Conservation (phyloP, 495 filamentous ascomycete genomes). For the Talaromyces stipitatus region DNA sequence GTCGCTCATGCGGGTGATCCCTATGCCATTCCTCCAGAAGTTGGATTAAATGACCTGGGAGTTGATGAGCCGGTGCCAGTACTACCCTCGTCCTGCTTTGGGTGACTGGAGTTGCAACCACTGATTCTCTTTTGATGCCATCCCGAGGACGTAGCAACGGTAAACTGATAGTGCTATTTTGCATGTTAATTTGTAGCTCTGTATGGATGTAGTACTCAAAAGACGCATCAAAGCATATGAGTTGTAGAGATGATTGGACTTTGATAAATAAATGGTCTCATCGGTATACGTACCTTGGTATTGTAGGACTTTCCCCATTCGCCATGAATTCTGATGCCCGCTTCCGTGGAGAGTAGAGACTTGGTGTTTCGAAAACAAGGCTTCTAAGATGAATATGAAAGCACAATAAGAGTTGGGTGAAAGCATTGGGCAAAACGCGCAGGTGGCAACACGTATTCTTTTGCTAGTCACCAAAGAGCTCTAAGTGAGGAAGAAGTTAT, state of each 20-base stretch:
- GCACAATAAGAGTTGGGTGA: too few species aligned
- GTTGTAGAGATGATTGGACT: too few species aligned
- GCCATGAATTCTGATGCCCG: too few species aligned
- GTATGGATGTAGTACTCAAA: too few species aligned
- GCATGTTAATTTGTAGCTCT: too few species aligned
- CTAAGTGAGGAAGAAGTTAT: not conserved
- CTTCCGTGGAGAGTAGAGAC: too few species aligned
- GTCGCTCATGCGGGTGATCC: not conserved
- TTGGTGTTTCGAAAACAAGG: too few species aligned
- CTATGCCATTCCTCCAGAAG: constrained; percentile 1
- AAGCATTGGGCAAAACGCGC: not conserved
- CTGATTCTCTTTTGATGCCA: not conserved
- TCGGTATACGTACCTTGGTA: too few species aligned
- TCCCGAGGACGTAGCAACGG: not conserved
- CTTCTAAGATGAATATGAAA: too few species aligned
- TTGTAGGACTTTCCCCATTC: too few species aligned
- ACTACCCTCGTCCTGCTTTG: not conserved
- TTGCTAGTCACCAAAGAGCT: not conserved
- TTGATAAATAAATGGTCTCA: too few species aligned
- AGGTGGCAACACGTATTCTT: not conserved
- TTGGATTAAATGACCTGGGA: not conserved
- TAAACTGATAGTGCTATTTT: not conserved
- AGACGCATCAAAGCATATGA: too few species aligned
- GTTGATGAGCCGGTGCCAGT: not conserved
- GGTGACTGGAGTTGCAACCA: not conserved